Conservation (phyloP, 768 basidiomycete species). For the Amanita muscaria region DNA sequence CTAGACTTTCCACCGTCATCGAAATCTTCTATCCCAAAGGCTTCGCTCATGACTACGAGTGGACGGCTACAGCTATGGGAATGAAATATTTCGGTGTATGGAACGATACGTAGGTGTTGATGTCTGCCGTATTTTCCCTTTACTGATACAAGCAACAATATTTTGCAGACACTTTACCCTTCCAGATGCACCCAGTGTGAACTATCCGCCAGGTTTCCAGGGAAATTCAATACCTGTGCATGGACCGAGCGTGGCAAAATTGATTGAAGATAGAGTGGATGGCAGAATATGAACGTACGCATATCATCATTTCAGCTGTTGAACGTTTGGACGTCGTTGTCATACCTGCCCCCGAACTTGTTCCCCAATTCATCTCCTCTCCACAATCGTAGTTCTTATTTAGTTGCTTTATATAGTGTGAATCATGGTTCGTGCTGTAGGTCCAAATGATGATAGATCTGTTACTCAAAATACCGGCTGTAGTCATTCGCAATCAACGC, state of each 20-base stretch:
- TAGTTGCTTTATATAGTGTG: no score
- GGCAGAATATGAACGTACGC: slow-evolving; percentile 10
- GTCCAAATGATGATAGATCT: no score
- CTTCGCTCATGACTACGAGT: slow-evolving; percentile 83
- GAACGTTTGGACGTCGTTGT: no score
- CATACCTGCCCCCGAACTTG: no score
- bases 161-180: slow-evolving; percentile 28
- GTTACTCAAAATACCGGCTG: no score
- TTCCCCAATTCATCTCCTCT: no score
- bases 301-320: no score
- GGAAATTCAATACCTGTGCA: slow-evolving; percentile 66
- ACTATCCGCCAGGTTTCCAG: slow-evolving; percentile 85
- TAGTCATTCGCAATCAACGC: no score
- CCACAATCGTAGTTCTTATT: no score
- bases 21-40: slow-evolving; percentile 78
- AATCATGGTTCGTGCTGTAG: no score
- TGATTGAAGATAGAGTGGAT: slow-evolving; percentile 58
- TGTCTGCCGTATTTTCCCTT: slow-evolving; percentile 13
- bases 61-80: slow-evolving; percentile 66
- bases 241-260: no score
- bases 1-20: slow-evolving; percentile 69
- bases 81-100: slow-evolving; percentile 72
- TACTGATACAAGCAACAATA: background rate
- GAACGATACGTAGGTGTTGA: slow-evolving; percentile 55
- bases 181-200: slow-evolving; percentile 36